Evolutionary conservation across 148 eudicot species (phyloP), one percentile per base, ranked within the genome.

Genomic region (Rhododendron simsii): DNA sequence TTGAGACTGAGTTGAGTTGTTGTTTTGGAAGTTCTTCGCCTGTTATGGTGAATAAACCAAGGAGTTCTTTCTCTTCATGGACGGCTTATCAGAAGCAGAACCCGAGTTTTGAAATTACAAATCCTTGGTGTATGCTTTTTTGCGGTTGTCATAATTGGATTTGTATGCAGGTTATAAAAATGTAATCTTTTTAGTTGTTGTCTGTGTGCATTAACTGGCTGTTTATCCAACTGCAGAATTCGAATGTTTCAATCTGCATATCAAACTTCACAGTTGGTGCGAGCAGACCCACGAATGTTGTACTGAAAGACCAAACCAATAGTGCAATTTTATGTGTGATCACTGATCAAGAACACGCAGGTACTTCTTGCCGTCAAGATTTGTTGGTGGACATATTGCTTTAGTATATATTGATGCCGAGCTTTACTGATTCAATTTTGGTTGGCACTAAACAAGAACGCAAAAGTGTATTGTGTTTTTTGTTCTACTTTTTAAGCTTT

Each of bases 71-170:
- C 39, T 51, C 93, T 55, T 89, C 92, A 1, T 80, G 89, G 91
- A 86, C 87, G 82, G 82, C 77, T 86, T 87, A 78, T 45, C 89
- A 91, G 86, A 92, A 90, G 84, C 93, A 80, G 81, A 79, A 82
- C 51, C 89, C 87, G 57, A 86, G 85, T 74, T 87, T 41, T 51
- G 92, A 88, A 78, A 88, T 90, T 8, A 77, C 90, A 13, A 85
- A 91, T 14, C 98, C 96, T 84, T 96, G 99, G 99, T 95, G 96
- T 83, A 90, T 89, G 86, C 96, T 96, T 65, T 6, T 59, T 75
- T 33, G 18, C 51, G 1, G 59, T 65, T 14, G 20, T 44, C 45
- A 48, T 7, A 37, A 57, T 35, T 33, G 87, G 28, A 83, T 41
- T 45, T 81, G 10, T 63, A 10, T 53, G 39, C 48, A 57, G 16